These are phyloP conservation scores for Sporisorium scitamineum DNA, from an alignment of 1,284 basidiomycete genomes.

Conservation along the genomic window DNA sequence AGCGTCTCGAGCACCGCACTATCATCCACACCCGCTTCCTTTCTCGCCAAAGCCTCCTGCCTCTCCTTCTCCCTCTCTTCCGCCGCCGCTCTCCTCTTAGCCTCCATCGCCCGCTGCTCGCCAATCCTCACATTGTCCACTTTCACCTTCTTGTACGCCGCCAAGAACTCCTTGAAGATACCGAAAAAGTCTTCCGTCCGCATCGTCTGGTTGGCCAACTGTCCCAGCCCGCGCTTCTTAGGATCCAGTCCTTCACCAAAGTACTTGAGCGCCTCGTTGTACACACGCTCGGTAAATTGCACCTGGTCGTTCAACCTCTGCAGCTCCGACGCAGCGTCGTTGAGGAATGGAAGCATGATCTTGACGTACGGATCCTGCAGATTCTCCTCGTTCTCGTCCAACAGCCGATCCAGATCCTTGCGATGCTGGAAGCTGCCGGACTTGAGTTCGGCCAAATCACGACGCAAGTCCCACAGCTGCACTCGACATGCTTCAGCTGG, in stretches of 20 bases:
- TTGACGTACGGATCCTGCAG: slow-evolving; percentile 66
- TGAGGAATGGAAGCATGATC: slow-evolving; percentile 68
- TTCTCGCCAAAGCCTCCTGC: slow-evolving; percentile 61
- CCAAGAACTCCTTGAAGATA: slow-evolving; percentile 67
- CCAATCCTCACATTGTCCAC: slow-evolving; percentile 62
- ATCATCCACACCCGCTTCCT: slow-evolving; percentile 66
- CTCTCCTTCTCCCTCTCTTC: slow-evolving; percentile 66
- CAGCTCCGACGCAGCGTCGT: slow-evolving; percentile 55
- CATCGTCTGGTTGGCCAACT: slow-evolving; percentile 59
- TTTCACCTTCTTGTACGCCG: slow-evolving; percentile 68
- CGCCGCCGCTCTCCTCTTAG: slow-evolving; percentile 64
- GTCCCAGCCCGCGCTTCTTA: slow-evolving; percentile 63
- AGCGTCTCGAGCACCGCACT: slow-evolving; percentile 67
- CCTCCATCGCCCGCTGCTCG: slow-evolving; percentile 65
- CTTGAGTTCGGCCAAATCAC: slow-evolving; percentile 68
- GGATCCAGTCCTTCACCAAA: slow-evolving; percentile 68
- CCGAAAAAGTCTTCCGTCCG: slow-evolving; percentile 69
- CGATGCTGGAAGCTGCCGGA: slow-evolving; percentile 64
- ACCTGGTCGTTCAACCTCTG: slow-evolving; percentile 64
- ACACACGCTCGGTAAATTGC: slow-evolving; percentile 64
- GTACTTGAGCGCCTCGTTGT: slow-evolving; percentile 65
- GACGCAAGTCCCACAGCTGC: slow-evolving; percentile 65
- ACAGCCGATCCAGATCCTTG: slow-evolving; percentile 64
- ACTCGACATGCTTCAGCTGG: slow-evolving; percentile 90
- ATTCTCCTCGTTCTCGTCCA: slow-evolving; percentile 66